Conservation (phyloP, 2,329 filamentous ascomycete genomes). For the Fonsecaea erecta region DNA sequence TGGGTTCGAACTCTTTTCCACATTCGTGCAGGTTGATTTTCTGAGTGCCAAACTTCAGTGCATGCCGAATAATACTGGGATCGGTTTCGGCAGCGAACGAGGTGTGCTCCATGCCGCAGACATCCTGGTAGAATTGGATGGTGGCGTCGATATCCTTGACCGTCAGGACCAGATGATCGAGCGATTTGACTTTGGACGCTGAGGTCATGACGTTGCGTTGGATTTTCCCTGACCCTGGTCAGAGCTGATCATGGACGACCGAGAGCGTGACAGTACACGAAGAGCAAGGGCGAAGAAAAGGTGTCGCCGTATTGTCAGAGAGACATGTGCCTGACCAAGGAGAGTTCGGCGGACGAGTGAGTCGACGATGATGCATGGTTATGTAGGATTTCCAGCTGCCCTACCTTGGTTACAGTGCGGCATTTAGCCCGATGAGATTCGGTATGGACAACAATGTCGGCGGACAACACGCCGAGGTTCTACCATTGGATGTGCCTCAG, state of each 20-base stretch:
- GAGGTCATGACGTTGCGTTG: conserved; percentile 19
- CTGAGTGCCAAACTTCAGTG: conserved; percentile 61
- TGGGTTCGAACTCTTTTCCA: conserved; percentile 65
- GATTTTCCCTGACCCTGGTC: neutral
- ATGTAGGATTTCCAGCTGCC: neutral
- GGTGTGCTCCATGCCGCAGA: conserved; percentile 63
- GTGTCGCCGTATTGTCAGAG: neutral
- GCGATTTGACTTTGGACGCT: conserved; percentile 47
- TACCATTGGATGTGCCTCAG: neutral
- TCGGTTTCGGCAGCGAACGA: conserved; percentile 53
- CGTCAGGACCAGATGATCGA: conserved; percentile 67
- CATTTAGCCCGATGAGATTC: neutral
- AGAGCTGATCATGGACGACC: neutral
- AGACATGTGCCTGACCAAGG: neutral
- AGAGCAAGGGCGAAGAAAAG: neutral
- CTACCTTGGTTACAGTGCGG: neutral
- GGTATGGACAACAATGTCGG: neutral
- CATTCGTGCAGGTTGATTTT: conserved; percentile 67
- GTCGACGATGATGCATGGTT: neutral
- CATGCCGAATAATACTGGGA: conserved; percentile 51
- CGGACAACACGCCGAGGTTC: neutral
- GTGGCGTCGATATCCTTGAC: conserved; percentile 57
- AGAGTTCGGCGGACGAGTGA: neutral
- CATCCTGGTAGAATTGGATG: conserved; percentile 59
- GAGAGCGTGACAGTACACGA: neutral